Evolutionary conservation across 352 stramenopile species (phyloP).

Genomic region (Plasmopara viticola): DNA sequence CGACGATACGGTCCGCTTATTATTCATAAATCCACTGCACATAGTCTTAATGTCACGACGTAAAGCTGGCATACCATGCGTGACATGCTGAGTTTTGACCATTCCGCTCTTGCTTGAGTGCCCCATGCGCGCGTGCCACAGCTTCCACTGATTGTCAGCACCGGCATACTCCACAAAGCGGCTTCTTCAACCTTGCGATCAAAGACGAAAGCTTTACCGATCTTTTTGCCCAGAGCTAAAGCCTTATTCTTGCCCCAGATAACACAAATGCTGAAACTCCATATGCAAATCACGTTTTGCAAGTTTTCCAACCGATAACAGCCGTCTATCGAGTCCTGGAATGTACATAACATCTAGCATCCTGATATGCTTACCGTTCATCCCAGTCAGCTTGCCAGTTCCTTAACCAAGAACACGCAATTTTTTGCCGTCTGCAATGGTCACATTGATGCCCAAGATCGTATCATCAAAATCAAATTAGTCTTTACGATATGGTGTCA

Average conservation of each 20-base stretch:
- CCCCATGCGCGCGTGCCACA: constrained; percentile 17
- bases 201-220: constrained; percentile 14
- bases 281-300: constrained; percentile 8
- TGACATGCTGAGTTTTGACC: constrained; percentile 4
- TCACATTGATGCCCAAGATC: constrained; percentile 10
- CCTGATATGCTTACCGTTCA: constrained; percentile 2
- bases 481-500: constrained; percentile 2
- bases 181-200: constrained; percentile 10
- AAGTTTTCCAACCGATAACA: constrained; percentile 9
- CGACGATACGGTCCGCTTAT: neutral
- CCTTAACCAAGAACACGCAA: constrained; percentile 8
- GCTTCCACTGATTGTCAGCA: constrained; percentile 11
- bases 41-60: neutral
- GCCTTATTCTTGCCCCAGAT: constrained; percentile 3
- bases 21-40: constrained; percentile 12
- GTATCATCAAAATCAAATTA: constrained; percentile 3
- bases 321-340: constrained; percentile 9
- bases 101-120: constrained; percentile 7
- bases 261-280: constrained; percentile 7
- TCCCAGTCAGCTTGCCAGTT: constrained; percentile 3
- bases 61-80: constrained; percentile 2
- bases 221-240: constrained; percentile 11
- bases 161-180: constrained; percentile 5
- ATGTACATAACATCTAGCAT: constrained; percentile 15
- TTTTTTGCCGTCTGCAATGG: constrained; percentile 9